These are phyloP conservation scores for Komagataella ulmi DNA, from an alignment of 805 yeast genomes.

Conservation along the genomic window DNA sequence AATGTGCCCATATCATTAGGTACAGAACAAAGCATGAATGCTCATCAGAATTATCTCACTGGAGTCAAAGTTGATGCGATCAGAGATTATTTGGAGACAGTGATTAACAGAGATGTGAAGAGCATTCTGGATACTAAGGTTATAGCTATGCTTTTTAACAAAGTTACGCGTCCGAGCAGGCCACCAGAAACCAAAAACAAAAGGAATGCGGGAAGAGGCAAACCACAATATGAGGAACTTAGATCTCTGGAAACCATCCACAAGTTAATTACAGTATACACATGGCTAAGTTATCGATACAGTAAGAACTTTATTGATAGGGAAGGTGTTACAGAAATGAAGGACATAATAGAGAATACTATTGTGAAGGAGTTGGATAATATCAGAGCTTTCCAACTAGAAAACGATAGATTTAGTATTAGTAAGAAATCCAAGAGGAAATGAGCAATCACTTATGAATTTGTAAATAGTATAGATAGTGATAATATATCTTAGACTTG, in stretches of 20 bases:
- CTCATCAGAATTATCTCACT: background rate
- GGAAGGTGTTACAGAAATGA: conserved; percentile 59
- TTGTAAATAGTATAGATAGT: background rate
- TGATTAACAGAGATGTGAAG: conserved; percentile 39
- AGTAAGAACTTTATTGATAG: conserved; percentile 71
- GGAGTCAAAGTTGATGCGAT: conserved; percentile 22
- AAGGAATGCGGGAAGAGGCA: background rate
- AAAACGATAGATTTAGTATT: background rate
- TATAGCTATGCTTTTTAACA: background rate
- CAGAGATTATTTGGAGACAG: conserved; percentile 33
- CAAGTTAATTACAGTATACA: conserved; percentile 48
- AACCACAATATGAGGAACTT: conserved; percentile 5
- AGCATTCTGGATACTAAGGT: conserved; percentile 35
- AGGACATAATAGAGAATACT: conserved; percentile 51
- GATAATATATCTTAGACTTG: background rate
- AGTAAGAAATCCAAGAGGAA: background rate
- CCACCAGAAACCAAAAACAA: background rate
- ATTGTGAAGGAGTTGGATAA: conserved; percentile 34
- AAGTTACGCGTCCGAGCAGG: background rate
- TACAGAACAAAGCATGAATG: conserved; percentile 11
- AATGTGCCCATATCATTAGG: conserved; percentile 19
- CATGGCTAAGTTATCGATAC: conserved; percentile 84
- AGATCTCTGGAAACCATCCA: conserved; percentile 50
- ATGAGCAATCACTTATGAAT: background rate
- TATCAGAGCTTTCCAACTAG: conserved; percentile 9